Conservation (phyloP, 441 rosid species). For the Pelargonium australe region DNA sequence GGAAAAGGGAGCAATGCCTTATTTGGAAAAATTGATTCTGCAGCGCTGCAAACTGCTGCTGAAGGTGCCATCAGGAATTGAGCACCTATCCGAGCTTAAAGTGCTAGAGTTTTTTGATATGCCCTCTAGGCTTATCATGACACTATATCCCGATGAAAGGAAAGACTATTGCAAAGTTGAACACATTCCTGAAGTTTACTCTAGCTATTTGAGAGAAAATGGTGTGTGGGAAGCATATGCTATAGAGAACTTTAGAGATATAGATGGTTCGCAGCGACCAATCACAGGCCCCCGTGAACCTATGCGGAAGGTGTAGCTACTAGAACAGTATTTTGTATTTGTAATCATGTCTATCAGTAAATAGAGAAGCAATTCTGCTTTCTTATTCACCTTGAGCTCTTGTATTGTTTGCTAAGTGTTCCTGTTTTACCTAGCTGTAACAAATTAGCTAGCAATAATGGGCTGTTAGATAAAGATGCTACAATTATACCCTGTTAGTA, state of each 20-base stretch:
- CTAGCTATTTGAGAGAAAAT: slow-evolving; percentile 11
- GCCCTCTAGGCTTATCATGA: slow-evolving; percentile 29
- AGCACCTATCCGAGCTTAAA: slow-evolving; percentile 29
- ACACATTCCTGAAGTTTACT: slow-evolving; percentile 34
- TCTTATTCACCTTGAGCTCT: too few species aligned
- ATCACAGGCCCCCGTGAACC: too few species aligned
- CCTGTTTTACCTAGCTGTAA: too few species aligned
- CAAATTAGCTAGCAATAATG: too few species aligned
- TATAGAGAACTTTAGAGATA: not conserved
- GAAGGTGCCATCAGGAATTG: slow-evolving; percentile 38
- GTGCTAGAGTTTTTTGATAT: slow-evolving; percentile 33
- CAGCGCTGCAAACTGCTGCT: slow-evolving; percentile 30
- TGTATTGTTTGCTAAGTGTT: too few species aligned
- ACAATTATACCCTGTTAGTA: too few species aligned
- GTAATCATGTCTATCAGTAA: too few species aligned
- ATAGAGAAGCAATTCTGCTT: too few species aligned
- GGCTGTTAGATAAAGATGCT: too few species aligned
- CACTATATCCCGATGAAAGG: slow-evolving; percentile 26
- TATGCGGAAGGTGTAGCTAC: too few species aligned
- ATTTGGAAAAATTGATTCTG: slow-evolving; percentile 30
- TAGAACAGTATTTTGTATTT: too few species aligned
- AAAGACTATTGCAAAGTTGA: slow-evolving; percentile 30
- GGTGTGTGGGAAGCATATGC: not conserved
- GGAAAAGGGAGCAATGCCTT: slow-evolving; percentile 35
- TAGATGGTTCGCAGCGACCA: not conserved